phyloP scores from a whole-genome alignment of 148 eudicot species.

The Simmondsia chinensis region DNA sequence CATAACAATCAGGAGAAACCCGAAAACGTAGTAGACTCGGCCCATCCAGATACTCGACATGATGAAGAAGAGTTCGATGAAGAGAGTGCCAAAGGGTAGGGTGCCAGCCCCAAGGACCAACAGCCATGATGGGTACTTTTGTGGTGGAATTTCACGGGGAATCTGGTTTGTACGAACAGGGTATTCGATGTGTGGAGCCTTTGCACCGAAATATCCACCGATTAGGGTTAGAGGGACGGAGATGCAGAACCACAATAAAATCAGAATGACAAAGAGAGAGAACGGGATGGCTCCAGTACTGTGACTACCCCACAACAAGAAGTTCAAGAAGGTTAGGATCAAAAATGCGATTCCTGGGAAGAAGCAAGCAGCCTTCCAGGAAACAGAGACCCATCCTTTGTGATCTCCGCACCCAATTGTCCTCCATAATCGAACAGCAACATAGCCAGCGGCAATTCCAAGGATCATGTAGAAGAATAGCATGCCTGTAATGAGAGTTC shows the following conservation, averaged over 20 bases:
- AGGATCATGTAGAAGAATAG: slow-evolving; percentile 66
- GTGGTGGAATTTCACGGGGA: slow-evolving; percentile 77
- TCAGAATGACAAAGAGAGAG: slow-evolving; percentile 56
- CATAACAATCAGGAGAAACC: slow-evolving; percentile 58
- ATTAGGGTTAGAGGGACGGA: slow-evolving; percentile 70
- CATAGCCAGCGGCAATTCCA: slow-evolving; percentile 73
- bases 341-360: slow-evolving; percentile 66
- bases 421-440: slow-evolving; percentile 70
- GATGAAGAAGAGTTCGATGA: slow-evolving; percentile 84
- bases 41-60: slow-evolving; percentile 92
- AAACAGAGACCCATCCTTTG: slow-evolving; percentile 62
- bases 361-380: slow-evolving; percentile 79
- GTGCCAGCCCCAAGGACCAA: slow-evolving; percentile 80
- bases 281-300: slow-evolving; percentile 85
- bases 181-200: slow-evolving; percentile 68
- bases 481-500: slow-evolving; percentile 71
- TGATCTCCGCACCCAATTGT: slow-evolving; percentile 58
- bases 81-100: slow-evolving; percentile 75
- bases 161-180: slow-evolving; percentile 78
- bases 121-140: slow-evolving; percentile 77
- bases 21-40: slow-evolving; percentile 75
- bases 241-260: slow-evolving; percentile 73
- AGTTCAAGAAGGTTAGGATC: slow-evolving; percentile 47
- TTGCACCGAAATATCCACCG: slow-evolving; percentile 80
- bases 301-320: slow-evolving; percentile 66